Percentiles rank a stretch among this genome's conserved stretches.
phyloP scores from a whole-genome alignment of 495 filamentous ascomycete genomes.

The Copromyces sp. region DNA sequence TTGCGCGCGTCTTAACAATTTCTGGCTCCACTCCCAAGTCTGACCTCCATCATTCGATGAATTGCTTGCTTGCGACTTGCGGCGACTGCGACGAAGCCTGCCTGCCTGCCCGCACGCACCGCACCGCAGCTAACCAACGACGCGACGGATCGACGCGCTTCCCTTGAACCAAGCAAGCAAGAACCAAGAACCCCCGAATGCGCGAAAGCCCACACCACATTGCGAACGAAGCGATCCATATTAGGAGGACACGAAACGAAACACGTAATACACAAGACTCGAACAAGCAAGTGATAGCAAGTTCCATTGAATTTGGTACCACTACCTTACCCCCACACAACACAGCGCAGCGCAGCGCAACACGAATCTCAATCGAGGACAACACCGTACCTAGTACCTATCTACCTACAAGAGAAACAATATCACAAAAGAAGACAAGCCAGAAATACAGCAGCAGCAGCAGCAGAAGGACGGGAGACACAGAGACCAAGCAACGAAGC shows the following conservation, averaged over 20 bases:
- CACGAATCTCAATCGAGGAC: background rate
- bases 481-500: conserved; percentile 4
- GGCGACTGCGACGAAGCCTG: background rate
- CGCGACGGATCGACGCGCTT: background rate
- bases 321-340: background rate
- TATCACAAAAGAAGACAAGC: background rate
- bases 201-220: background rate
- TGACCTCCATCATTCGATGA: background rate
- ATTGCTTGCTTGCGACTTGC: too few species aligned
- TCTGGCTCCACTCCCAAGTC: background rate
- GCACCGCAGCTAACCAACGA: background rate
- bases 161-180: background rate
- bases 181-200: background rate
- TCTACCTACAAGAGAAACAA: background rate
- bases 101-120: background rate
- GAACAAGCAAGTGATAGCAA: background rate
- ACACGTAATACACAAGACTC: background rate
- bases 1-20: background rate
- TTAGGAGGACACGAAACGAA: background rate
- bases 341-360: background rate
- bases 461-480: too few species aligned
- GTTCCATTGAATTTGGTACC: background rate
- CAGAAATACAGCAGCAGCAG: too few species aligned
- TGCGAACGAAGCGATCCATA: background rate
- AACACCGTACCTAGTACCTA: background rate